phyloP scores from a whole-genome alignment of 495 filamentous ascomycete species.

The Lindgomyces ingoldianus region DNA sequence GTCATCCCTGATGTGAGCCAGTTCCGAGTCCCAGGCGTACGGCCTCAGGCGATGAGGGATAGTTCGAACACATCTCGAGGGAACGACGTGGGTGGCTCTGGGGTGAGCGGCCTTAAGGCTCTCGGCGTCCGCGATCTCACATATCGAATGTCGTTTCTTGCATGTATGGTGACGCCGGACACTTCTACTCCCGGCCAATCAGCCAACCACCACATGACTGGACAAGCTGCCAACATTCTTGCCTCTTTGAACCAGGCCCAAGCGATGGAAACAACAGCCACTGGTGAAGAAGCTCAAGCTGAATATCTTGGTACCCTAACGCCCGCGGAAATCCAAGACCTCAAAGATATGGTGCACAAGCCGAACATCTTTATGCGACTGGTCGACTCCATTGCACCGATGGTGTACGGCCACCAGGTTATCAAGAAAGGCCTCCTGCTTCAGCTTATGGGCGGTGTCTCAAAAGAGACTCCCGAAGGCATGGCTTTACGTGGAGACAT shows the following conservation, averaged over 20 bases:
- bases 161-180: slow-evolving; percentile 96
- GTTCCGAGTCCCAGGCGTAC: slow-evolving; percentile 82
- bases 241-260: slow-evolving; percentile 74
- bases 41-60: slow-evolving; percentile 83
- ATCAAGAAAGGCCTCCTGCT: slow-evolving; percentile 97
- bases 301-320: slow-evolving; percentile 82
- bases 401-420: slow-evolving; percentile 94
- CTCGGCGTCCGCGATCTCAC: slow-evolving; percentile 94
- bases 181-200: slow-evolving; percentile 70
- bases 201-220: slow-evolving; percentile 64
- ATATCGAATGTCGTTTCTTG: slow-evolving; percentile 94
- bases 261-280: slow-evolving; percentile 61
- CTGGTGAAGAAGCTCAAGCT: slow-evolving; percentile 82
- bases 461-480: slow-evolving; percentile 85
- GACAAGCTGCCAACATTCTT: slow-evolving; percentile 76
- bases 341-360: slow-evolving; percentile 89
- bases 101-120: slow-evolving; percentile 85
- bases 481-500: slow-evolving; percentile 95
- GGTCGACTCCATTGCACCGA: slow-evolving; percentile 93
- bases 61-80: slow-evolving; percentile 69
- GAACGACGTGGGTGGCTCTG: slow-evolving; percentile 76
- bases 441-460: slow-evolving; percentile 89
- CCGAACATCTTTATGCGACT: slow-evolving; percentile 93
- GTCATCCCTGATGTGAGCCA: slow-evolving; percentile 97
- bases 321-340: slow-evolving; percentile 81